Evolutionary conservation across 305 asterid genomes (phyloP).

Genomic region (Fraxinus xanthoxyloides): DNA sequence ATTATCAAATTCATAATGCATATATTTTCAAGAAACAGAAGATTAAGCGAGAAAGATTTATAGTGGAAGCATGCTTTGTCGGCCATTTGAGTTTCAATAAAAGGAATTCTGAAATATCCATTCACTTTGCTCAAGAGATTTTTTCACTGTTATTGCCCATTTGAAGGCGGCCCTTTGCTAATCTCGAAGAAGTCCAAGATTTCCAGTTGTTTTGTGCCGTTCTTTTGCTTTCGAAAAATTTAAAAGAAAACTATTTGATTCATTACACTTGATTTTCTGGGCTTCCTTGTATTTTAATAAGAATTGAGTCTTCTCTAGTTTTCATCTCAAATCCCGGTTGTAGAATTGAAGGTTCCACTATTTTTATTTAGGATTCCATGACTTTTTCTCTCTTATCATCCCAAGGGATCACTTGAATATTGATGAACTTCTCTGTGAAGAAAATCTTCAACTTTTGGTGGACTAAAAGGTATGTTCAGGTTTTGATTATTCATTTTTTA

Average conservation of each 20-base stretch:
- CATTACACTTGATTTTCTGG: constrained; percentile 37
- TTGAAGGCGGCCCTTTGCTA: constrained; percentile 25
- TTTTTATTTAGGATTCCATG: constrained; percentile 33
- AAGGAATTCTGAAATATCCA: constrained; percentile 31
- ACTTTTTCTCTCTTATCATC: constrained; percentile 38
- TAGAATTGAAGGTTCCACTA: constrained; percentile 35
- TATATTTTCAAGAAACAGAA: constrained; percentile 21
- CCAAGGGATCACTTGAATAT: constrained; percentile 45
- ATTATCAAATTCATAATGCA: constrained; percentile 8
- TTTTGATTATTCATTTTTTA: not conserved
- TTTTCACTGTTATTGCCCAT: constrained; percentile 33
- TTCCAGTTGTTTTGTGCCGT: constrained; percentile 25
- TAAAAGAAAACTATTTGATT: constrained; percentile 30
- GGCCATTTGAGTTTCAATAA: constrained; percentile 79
- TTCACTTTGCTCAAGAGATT: constrained; percentile 29
- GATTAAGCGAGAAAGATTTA: constrained; percentile 14
- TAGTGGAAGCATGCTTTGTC: constrained; percentile 78
- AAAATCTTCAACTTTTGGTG: constrained; percentile 27
- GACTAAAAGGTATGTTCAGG: constrained; percentile 47
- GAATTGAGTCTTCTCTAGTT: constrained; percentile 21
- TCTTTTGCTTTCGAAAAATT: constrained; percentile 38
- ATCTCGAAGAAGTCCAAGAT: constrained; percentile 17
- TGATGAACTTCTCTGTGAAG: constrained; percentile 24
- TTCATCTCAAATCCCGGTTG: constrained; percentile 30
- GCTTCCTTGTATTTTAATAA: constrained; percentile 24